Conservation (phyloP, 306 rosid genomes). For the Ormosia emarginata region DNA sequence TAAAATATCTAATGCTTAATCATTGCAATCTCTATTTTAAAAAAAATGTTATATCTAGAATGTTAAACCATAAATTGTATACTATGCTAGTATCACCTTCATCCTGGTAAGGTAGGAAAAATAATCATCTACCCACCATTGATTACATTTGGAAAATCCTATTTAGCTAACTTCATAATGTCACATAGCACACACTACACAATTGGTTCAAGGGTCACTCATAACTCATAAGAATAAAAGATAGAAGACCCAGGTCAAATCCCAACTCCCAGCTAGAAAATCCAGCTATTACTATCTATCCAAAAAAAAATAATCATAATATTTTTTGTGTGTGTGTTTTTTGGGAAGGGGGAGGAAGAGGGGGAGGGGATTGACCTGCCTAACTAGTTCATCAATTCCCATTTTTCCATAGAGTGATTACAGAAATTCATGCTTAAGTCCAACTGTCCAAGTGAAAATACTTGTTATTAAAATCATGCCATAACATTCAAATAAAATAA, state of each 20-base stretch:
- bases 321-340: neutral
- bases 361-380: neutral
- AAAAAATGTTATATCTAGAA: neutral
- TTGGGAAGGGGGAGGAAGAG: neutral
- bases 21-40: neutral
- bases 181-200: too few species aligned
- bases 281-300: too few species aligned
- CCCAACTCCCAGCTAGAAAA: too few species aligned
- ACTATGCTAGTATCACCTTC: slow-evolving; percentile 5
- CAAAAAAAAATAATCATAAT: too few species aligned
- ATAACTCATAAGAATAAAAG: too few species aligned
- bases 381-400: slow-evolving; percentile 10
- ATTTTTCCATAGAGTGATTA: slow-evolving; percentile 14
- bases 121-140: neutral
- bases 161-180: neutral
- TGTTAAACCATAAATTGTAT: neutral
- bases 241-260: too few species aligned
- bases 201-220: too few species aligned
- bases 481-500: slow-evolving; percentile 14
- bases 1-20: neutral
- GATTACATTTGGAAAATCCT: slow-evolving; percentile 2
- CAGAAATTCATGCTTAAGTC: slow-evolving; percentile 14
- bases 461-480: slow-evolving; percentile 23
- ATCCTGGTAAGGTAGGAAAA: neutral
- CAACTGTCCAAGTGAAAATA: neutral